Evolutionary conservation across 768 basidiomycete species (phyloP).

Genomic region (Leccinum subtestaceum): DNA sequence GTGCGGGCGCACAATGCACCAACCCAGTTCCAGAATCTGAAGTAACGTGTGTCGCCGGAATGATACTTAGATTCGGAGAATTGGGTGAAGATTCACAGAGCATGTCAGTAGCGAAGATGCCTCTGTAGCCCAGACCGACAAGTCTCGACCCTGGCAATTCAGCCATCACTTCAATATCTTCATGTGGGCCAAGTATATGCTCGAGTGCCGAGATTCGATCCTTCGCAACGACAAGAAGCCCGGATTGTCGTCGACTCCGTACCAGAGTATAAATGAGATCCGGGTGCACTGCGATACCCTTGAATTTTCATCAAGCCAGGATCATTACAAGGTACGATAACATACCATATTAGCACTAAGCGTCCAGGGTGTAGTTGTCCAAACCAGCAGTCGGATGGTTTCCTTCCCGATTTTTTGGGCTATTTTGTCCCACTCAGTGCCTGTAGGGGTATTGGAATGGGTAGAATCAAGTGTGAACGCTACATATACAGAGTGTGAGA

Average conservation of each 20-base stretch:
- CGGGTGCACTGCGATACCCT: conserved; percentile 88
- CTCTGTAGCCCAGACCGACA: conserved; percentile 55
- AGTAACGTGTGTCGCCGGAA: conserved; percentile 76
- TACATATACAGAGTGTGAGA: conserved; percentile 86
- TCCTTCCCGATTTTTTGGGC: conserved; percentile 35
- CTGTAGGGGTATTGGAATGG: conserved; percentile 13
- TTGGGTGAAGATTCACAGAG: background rate
- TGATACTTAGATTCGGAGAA: conserved; percentile 39
- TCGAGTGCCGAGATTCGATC: conserved; percentile 44
- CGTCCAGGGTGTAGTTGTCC: conserved; percentile 99
- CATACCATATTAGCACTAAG: conserved; percentile 91
- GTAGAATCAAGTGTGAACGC: conserved; percentile 58
- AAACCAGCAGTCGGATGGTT: conserved; percentile 65
- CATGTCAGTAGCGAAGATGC: conserved; percentile 50
- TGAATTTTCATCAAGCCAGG: background rate
- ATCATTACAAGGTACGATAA: background rate
- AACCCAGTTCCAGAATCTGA: conserved; percentile 89
- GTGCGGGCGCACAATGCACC: conserved; percentile 94
- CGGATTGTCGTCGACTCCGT: conserved; percentile 26
- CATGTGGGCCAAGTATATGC: conserved; percentile 19
- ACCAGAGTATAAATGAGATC: conserved; percentile 67
- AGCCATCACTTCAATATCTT: conserved; percentile 19
- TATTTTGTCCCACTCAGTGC: conserved; percentile 7
- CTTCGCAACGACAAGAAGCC: conserved; percentile 47
- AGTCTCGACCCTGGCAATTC: conserved; percentile 43